Base-by-base conservation (phyloP, 2,329 filamentous ascomycete genomes). In the Madurella fahalii region DNA sequence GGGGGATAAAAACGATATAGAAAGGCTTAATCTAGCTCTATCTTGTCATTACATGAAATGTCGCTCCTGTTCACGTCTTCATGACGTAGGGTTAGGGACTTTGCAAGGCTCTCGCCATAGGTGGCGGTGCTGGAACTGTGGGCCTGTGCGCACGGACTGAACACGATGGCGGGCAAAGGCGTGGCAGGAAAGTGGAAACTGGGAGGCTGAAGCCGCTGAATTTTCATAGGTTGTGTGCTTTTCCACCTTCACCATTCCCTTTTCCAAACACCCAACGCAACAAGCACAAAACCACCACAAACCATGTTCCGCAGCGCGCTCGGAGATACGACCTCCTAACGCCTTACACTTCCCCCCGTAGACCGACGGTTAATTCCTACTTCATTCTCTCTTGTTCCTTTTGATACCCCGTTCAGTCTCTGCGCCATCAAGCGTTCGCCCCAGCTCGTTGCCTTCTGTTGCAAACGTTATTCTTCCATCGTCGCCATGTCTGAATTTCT, bases 401-500 rank as follows among this genome's bases (percentile, higher is more conserved):
- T 51, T 48, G 47, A 61, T 47, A 56, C 46, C 53, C 53, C 30
- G 47, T 50, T 20, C n/a, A 47, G 20, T 18, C 34, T 50, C 46
- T 30, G 40, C 9, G 39, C 32, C 51, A 30, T 15, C 32, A 39
- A 43, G 32, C 34, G 16, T 52, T 46, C 40, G 44, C 42, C 46
- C 37, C 18, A 54, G 46, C 50, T 44, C 16, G 47, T 37, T 25
- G 40, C 32, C 17, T 39, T 53, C 54, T 42, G 50, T 54, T 58
- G 54, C 54, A 47, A 51, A 50, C 47, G 40, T 53, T 9, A 16
- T n/a, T 32, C 40, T 44, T 40, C 39, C 43, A 47, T 17, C 44
- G 15, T 40, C 55, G 54, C 43, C 34, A 83, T 83, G 80, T 82
- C 80, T 71, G 80, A 82, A 74, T 83, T 82, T 68, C 73, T 83